Conservation (phyloP, 306 rosid species). For the Aeschynomene evenia region DNA sequence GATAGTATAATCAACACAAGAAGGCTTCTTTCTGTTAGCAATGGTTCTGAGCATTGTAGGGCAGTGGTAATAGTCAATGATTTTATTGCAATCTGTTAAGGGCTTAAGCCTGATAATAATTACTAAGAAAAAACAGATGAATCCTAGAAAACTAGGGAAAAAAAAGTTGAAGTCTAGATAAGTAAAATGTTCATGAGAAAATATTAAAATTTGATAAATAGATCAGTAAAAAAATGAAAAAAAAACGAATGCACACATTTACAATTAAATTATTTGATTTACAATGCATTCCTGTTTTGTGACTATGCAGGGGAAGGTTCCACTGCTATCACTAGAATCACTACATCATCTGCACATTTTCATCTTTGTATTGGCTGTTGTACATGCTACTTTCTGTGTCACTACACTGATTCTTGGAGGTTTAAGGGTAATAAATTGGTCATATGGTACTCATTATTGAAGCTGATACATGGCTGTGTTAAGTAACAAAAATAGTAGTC, state of each 20-base stretch:
- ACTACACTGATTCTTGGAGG: conserved; percentile 76
- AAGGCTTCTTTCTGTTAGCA: conserved; percentile 48
- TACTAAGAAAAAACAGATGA: background rate
- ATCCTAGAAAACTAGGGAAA: background rate
- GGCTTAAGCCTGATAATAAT: background rate
- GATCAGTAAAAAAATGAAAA: background rate
- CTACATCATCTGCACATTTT: conserved; percentile 89
- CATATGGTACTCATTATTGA: background rate
- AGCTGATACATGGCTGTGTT: conserved; percentile 1
- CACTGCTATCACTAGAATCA: conserved; percentile 70
- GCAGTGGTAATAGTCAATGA: conserved; percentile 33
- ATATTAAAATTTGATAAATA: background rate
- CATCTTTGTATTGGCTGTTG: conserved; percentile 84
- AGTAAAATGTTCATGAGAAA: background rate
- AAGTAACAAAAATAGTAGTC: background rate
- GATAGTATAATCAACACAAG: conserved; percentile 41
- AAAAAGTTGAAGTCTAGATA: background rate
- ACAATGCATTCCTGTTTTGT: conserved; percentile 8
- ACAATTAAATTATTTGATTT: background rate
- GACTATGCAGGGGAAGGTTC: conserved; percentile 73
- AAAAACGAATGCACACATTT: background rate
- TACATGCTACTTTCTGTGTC: conserved; percentile 76
- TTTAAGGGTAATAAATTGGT: conserved; percentile 55
- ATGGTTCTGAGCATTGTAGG: conserved; percentile 41
- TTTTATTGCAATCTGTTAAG: conserved; percentile 6